Percentiles rank a stretch among this genome's conserved stretches.
phyloP scores from a whole-genome alignment of 2,329 filamentous ascomycete genomes.

The Penicillium sp. region DNA sequence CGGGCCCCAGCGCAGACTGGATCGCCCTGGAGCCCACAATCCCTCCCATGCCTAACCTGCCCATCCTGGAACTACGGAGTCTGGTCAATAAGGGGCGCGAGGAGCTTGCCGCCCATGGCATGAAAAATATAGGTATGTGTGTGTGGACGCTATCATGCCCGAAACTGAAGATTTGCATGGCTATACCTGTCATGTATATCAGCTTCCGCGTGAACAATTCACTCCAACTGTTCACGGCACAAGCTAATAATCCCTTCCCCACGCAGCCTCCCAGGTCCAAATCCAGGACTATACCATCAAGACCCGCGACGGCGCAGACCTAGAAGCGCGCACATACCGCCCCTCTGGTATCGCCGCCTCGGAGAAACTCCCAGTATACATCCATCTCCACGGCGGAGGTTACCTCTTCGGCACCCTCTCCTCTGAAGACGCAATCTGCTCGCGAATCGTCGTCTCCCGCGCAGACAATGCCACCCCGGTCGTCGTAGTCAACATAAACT shows the following conservation, averaged over 20 bases:
- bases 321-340: slow-evolving; percentile 53
- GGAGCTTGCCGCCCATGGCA: slow-evolving; percentile 29
- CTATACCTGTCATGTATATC: background rate
- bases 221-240: background rate
- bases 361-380: slow-evolving; percentile 49
- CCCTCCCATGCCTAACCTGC: slow-evolving; percentile 27
- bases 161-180: background rate
- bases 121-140: slow-evolving; percentile 30
- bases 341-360: slow-evolving; percentile 33
- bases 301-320: slow-evolving; percentile 47
- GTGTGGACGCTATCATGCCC: slow-evolving; percentile 2
- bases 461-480: slow-evolving; percentile 28
- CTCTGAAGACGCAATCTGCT: slow-evolving; percentile 57
- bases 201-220: background rate
- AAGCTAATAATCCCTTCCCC: background rate
- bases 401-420: slow-evolving; percentile 58
- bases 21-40: slow-evolving; percentile 39
- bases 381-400: slow-evolving; percentile 59
- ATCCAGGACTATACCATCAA: slow-evolving; percentile 42
- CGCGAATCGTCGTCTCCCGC: slow-evolving; percentile 46
- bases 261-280: slow-evolving; percentile 31
- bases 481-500: slow-evolving; percentile 58
- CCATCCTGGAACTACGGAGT: slow-evolving; percentile 26
- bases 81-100: slow-evolving; percentile 39
- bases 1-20: slow-evolving; percentile 49